phyloP scores from a whole-genome alignment of 2,329 filamentous ascomycete genomes.

The Aspergillus spinulosporus region DNA sequence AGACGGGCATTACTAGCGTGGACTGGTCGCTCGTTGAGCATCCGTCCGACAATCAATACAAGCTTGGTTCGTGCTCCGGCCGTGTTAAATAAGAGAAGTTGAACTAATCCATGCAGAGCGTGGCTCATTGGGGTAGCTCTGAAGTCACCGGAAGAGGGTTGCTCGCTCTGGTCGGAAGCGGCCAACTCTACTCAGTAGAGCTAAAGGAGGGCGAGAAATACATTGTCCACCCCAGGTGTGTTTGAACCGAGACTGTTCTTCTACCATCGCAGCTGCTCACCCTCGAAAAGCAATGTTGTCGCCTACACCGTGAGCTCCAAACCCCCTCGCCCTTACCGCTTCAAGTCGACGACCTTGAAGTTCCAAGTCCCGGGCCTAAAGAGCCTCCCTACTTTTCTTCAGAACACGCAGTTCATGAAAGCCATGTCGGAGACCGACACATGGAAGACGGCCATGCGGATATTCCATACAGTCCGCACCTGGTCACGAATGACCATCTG shows the following conservation, averaged over 20 bases:
- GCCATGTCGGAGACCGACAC: constrained; percentile 69
- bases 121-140: constrained; percentile 90
- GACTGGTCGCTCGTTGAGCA: constrained; percentile 82
- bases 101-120: constrained; percentile 53
- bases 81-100: background rate
- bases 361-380: constrained; percentile 72
- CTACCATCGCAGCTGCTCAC: constrained; percentile 1
- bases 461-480: constrained; percentile 70
- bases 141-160: constrained; percentile 84
- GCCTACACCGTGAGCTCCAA: constrained; percentile 79
- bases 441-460: constrained; percentile 69
- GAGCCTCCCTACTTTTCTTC: constrained; percentile 63
- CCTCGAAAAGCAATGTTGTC: constrained; percentile 68
- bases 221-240: constrained; percentile 74
- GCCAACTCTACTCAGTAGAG: constrained; percentile 84
- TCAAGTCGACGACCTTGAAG: constrained; percentile 72
- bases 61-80: constrained; percentile 56
- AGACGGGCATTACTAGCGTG: constrained; percentile 88
- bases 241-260: background rate
- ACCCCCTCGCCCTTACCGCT: constrained; percentile 78
- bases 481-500: constrained; percentile 79
- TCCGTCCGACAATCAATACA: constrained; percentile 73
- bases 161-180: constrained; percentile 78
- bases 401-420: constrained; percentile 70
- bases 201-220: constrained; percentile 84